These are phyloP conservation scores for Hortiboletus flavorubellus DNA, from an alignment of 768 basidiomycete genomes.

Conservation along the genomic window DNA sequence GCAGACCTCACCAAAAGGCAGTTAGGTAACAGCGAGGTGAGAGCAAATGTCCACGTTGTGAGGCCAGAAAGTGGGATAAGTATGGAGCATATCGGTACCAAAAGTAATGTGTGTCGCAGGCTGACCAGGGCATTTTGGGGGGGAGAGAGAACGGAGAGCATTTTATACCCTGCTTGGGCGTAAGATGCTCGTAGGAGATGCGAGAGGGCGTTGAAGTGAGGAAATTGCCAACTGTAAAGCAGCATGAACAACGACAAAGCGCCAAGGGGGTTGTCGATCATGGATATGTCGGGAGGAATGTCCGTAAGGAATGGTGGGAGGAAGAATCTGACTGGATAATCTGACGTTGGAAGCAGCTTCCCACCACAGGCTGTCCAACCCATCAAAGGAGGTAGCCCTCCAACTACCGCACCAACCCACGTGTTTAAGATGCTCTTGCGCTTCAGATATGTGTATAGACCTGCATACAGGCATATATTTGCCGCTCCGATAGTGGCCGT, in stretches of 20 bases:
- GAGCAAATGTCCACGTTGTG: slow-evolving; percentile 87
- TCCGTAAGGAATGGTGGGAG: slow-evolving; percentile 57
- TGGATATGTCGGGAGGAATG: slow-evolving; percentile 39
- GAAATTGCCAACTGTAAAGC: slow-evolving; percentile 97
- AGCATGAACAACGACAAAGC: slow-evolving; percentile 79
- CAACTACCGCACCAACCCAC: slow-evolving; percentile 93
- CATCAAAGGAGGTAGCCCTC: slow-evolving; percentile 92
- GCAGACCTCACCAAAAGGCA: slow-evolving; percentile 63
- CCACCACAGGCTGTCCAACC: slow-evolving; percentile 97
- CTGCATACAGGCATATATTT: slow-evolving; percentile 89
- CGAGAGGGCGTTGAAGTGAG: slow-evolving; percentile 94
- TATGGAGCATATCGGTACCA: slow-evolving; percentile 74
- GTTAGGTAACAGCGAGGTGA: slow-evolving; percentile 77
- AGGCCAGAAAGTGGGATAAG: slow-evolving; percentile 86
- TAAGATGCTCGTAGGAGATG: slow-evolving; percentile 85
- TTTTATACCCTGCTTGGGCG: slow-evolving; percentile 89
- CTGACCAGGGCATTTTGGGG: slow-evolving; percentile 82
- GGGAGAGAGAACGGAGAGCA: slow-evolving; percentile 82
- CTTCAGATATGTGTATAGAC: slow-evolving; percentile 90
- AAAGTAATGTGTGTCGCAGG: slow-evolving; percentile 74
- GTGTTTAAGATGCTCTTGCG: slow-evolving; percentile 80
- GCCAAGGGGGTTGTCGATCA: slow-evolving; percentile 77
- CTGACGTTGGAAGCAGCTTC: slow-evolving; percentile 59
- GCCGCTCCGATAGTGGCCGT: slow-evolving; percentile 79
- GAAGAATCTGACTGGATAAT: slow-evolving; percentile 56